Conservation (phyloP, 2,329 filamentous ascomycete species). For the Cordyceps fumosorosea region DNA sequence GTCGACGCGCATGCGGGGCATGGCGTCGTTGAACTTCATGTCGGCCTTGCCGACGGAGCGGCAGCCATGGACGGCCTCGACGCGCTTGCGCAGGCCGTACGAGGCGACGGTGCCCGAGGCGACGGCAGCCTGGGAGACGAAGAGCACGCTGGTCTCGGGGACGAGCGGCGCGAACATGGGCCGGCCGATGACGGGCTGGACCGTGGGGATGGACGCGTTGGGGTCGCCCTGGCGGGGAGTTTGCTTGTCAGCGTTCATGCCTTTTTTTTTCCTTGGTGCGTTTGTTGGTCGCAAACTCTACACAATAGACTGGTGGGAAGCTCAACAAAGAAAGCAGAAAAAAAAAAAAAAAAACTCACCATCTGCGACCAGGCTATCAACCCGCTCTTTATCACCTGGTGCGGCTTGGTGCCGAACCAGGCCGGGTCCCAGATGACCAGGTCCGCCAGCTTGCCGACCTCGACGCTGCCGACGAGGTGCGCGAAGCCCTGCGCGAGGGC, state of each 20-base stretch:
- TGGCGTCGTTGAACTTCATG: conserved; percentile 82
- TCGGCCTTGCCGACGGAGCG: conserved; percentile 71
- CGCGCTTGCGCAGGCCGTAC: conserved; percentile 71
- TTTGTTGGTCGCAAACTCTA: not conserved
- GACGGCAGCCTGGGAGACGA: conserved; percentile 71
- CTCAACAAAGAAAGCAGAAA: not conserved
- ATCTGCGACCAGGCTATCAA: conserved; percentile 79
- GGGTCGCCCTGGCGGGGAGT: conserved; percentile 56
- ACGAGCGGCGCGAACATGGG: conserved; percentile 80
- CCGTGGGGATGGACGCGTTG: conserved; percentile 69
- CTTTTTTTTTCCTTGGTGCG: not conserved
- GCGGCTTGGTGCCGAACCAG: conserved; percentile 83
- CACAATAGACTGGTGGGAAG: not conserved
- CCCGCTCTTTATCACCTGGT: conserved; percentile 76
- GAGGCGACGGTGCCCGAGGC: conserved; percentile 57
- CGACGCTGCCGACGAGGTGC: conserved; percentile 79
- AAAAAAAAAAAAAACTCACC: conserved; percentile 42
- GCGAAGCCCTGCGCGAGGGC: conserved; percentile 85
- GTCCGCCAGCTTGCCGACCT: conserved; percentile 86
- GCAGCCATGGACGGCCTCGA: conserved; percentile 75
- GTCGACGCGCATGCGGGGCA: conserved; percentile 85
- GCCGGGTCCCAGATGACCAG: conserved; percentile 79
- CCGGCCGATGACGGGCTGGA: conserved; percentile 77
- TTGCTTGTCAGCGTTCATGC: not conserved
- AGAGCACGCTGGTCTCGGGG: conserved; percentile 71